Evolutionary conservation across 1,139 yeast species (phyloP), one percentile per base, ranked within the genome.

Genomic region (Kodamaea sp.): DNA sequence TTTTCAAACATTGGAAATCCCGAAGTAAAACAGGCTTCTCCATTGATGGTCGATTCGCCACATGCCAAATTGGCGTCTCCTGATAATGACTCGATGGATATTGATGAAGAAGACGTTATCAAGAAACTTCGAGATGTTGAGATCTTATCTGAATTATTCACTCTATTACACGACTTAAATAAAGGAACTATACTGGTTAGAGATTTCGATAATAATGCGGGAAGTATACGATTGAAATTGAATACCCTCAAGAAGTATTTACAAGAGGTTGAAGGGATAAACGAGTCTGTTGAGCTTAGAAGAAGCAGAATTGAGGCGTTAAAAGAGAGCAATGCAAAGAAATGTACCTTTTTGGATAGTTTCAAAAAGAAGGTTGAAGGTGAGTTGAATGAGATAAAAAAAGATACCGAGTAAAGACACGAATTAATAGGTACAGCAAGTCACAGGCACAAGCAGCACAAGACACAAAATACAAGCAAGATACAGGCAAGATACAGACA

Each of bases 191-290:
- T 67, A 15, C 70, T 63, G 60, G 67, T 71, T 2, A 65, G 67
- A 37, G 76, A 71, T 47, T 70, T 71, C 44, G 75, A 68, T 43
- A 70, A 69, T 48, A 63, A 65, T 37, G 62, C 71, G 2, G 76
- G 76, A 7, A 62, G 67, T 37, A 54, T 69, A 32, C 57, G 75
- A 35, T 60, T 70, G 44, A 66, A 68, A 43, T 44, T 70, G 36
- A 52, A 56, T 39, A 62, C 57, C 23, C 49, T 69, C 27, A 61
- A 59, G 35, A 62, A 59, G 45, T 49, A 53, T 27, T 53, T 71
- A 27, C 63, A 55, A 42, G 65, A 63, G 32, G 60, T 70, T 9
- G 70, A 68, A 6, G 74, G 71, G 3, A 67, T 71, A 33, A 57
- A 63, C 29, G 74, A 70, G 42, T 52, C 65, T 7, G 54, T 66